phyloP scores from a whole-genome alignment of 768 basidiomycete genomes.

The Kondoa subrosea region DNA sequence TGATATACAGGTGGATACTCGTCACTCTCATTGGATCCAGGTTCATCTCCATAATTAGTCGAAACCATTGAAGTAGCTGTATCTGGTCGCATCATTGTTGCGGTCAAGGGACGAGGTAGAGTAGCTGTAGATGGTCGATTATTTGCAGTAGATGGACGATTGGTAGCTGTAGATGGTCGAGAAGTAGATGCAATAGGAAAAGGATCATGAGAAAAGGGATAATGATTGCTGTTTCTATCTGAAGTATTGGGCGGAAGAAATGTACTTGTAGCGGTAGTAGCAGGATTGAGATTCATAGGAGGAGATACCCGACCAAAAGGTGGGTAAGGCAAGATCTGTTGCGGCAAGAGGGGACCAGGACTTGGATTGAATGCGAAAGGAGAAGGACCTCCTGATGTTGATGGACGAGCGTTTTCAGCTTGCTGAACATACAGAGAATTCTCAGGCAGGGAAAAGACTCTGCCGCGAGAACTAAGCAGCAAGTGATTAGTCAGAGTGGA shows the following conservation, averaged over 20 bases:
- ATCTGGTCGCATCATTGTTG: neutral
- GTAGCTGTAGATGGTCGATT: neutral
- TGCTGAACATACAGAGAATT: neutral
- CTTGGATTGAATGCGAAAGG: too few species aligned
- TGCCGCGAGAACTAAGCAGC: too few species aligned
- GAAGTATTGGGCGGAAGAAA: neutral
- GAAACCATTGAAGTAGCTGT: neutral
- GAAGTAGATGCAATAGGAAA: constrained; percentile 4
- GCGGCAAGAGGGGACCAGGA: too few species aligned
- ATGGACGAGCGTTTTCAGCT: neutral
- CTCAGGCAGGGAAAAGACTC: neutral
- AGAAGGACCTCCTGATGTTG: neutral
- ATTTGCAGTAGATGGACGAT: neutral
- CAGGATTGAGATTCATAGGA: too few species aligned
- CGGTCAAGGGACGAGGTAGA: neutral
- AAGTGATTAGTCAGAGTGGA: too few species aligned
- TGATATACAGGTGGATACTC: neutral
- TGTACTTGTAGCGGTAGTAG: too few species aligned
- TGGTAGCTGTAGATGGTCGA: neutral
- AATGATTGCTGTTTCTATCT: neutral
- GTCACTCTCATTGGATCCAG: neutral
- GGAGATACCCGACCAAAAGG: too few species aligned
- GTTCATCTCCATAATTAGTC: neutral
- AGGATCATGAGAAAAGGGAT: constrained; percentile 9
- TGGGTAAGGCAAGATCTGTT: too few species aligned